A percentile compares a stretch with the other conserved stretches of the same genome.
These are phyloP conservation scores for Hansenula sp. DNA, from an alignment of 1,139 yeast species.

Conservation along the genomic window DNA sequence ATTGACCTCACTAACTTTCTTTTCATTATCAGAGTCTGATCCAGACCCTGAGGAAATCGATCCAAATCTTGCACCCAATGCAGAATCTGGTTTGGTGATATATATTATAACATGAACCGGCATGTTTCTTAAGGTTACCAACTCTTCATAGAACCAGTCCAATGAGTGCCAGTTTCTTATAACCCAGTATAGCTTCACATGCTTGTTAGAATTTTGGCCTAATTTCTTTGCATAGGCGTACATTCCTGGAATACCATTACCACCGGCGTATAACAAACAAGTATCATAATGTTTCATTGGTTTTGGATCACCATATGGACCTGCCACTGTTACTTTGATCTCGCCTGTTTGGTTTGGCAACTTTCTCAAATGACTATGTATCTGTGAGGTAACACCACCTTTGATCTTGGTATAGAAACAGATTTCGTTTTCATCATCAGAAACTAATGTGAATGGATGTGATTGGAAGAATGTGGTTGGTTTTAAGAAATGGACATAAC, in stretches of 20 bases:
- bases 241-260: conserved; percentile 67
- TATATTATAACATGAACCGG: conserved; percentile 34
- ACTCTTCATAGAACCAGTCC: conserved; percentile 49
- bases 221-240: conserved; percentile 23
- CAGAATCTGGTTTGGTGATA: conserved; percentile 30
- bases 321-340: conserved; percentile 44
- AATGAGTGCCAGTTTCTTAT: conserved; percentile 44
- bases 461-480: conserved; percentile 48
- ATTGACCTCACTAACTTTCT: too few relatives aligned
- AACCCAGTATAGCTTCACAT: conserved; percentile 44
- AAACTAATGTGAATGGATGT: conserved; percentile 47
- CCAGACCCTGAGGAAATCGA: not conserved
- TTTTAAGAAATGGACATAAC: conserved; percentile 35
- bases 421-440: conserved; percentile 29
- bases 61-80: conserved; percentile 12
- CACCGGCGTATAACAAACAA: conserved; percentile 55
- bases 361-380: conserved; percentile 26
- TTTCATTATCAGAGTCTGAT: not conserved
- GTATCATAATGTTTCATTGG: conserved; percentile 52
- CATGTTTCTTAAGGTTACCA: conserved; percentile 30
- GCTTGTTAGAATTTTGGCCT: conserved; percentile 8
- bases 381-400: conserved; percentile 40
- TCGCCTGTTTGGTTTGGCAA: conserved; percentile 16
- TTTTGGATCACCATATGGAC: conserved; percentile 54
- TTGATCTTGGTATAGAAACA: conserved; percentile 37